Evolutionary conservation across 768 basidiomycete species (phyloP).

Genomic region (Ramaria sp.): DNA sequence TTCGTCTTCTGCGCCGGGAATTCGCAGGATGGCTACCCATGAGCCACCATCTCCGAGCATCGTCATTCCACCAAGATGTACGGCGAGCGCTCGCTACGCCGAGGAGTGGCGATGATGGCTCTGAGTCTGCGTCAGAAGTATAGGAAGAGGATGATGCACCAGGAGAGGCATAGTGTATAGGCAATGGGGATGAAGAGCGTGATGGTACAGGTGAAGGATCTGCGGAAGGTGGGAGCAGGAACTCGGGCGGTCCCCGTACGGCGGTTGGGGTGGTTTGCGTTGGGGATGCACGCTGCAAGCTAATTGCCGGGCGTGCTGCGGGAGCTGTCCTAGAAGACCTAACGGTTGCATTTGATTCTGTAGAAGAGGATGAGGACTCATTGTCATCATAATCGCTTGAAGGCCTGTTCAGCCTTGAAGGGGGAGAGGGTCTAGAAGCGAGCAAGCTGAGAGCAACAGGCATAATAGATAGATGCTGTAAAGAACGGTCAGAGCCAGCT

Average conservation of each 20-base stretch:
- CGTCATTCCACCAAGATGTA: conserved; percentile 30
- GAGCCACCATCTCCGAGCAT: conserved; percentile 49
- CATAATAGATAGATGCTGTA: not conserved
- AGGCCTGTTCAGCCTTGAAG: not conserved
- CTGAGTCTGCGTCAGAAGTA: conserved; percentile 49
- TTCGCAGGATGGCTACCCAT: conserved; percentile 11
- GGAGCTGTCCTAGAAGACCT: not conserved
- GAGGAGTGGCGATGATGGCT: conserved; percentile 39
- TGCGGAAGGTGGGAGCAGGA: conserved; percentile 14
- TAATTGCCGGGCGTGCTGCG: not conserved
- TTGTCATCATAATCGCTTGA: not conserved
- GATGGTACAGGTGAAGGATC: conserved; percentile 48
- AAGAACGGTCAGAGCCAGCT: not conserved
- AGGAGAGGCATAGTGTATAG: conserved; percentile 35
- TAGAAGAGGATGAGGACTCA: not conserved
- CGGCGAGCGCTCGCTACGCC: conserved; percentile 16
- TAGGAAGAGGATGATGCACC: conserved; percentile 39
- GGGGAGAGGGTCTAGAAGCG: not conserved
- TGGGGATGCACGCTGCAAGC: not conserved
- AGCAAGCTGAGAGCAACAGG: not conserved
- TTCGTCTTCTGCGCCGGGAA: conserved; percentile 38
- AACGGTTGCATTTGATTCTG: not conserved
- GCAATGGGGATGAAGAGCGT: conserved; percentile 48
- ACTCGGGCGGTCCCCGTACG: not conserved
- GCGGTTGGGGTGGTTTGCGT: not conserved